Conservation (phyloP, 257 asterid genomes). For the Przewalskia tangutica region DNA sequence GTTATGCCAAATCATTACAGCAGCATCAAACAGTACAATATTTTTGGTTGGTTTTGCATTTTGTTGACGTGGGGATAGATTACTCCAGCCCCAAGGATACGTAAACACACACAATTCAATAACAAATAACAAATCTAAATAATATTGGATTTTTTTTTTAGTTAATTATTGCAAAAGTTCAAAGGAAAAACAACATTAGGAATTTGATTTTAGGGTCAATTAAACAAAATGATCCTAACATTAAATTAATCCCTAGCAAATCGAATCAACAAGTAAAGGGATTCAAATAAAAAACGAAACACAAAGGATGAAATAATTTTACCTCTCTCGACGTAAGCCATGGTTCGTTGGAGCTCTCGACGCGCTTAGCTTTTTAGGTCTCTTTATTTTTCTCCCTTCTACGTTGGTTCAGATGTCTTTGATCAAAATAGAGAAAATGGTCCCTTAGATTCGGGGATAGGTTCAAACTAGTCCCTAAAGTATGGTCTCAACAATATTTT, state of each 20-base stretch:
- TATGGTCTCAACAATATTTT: too few species aligned
- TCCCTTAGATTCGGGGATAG: too few species aligned
- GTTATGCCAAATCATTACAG: neutral
- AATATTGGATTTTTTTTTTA: too few species aligned
- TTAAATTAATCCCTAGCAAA: neutral
- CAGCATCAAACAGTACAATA: neutral
- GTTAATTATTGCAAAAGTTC: neutral
- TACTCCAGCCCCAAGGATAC: neutral
- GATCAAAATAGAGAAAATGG: too few species aligned
- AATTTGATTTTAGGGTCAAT: neutral
- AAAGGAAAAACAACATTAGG: neutral
- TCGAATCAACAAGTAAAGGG: slow-evolving; percentile 1
- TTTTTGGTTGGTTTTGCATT: neutral
- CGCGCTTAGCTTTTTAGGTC: neutral
- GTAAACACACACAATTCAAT: neutral
- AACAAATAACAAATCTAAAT: neutral
- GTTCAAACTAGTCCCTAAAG: too few species aligned
- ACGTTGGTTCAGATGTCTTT: neutral
- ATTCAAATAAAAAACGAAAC: neutral
- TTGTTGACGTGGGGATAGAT: neutral
- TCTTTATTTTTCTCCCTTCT: neutral
- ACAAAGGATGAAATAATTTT: neutral
- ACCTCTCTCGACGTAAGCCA: slow-evolving; percentile 88
- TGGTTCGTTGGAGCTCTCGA: slow-evolving; percentile 11
- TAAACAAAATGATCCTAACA: neutral